A percentile compares a stretch with the other conserved stretches of the same genome.
phyloP scores from a whole-genome alignment of 495 filamentous ascomycete species.

The Achaetomiella virescens region DNA sequence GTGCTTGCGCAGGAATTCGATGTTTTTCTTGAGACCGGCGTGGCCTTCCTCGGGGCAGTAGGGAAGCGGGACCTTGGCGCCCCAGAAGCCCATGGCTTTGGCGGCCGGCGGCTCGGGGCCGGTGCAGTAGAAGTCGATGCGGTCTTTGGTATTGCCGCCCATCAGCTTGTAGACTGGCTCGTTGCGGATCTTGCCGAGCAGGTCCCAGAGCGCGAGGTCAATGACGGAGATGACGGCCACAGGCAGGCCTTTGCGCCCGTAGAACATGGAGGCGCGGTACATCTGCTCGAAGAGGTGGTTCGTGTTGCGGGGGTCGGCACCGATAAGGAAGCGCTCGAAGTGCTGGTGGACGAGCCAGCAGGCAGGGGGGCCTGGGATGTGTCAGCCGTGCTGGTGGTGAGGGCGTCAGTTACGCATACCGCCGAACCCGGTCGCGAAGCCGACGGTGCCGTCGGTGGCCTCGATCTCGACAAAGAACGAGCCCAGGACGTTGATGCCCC shows the following conservation, averaged over 20 bases:
- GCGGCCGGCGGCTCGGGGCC: slow-evolving; percentile 74
- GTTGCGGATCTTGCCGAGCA: slow-evolving; percentile 79
- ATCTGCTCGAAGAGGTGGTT: slow-evolving; percentile 90
- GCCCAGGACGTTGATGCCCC: slow-evolving; percentile 92
- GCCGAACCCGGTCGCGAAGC: slow-evolving; percentile 89
- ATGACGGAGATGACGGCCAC: slow-evolving; percentile 90
- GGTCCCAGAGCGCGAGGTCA: slow-evolving; percentile 86
- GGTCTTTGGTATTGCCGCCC: slow-evolving; percentile 72
- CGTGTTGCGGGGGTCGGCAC: slow-evolving; percentile 79
- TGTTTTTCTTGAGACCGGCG: slow-evolving; percentile 75
- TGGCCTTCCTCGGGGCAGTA: slow-evolving; percentile 82
- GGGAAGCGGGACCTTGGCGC: slow-evolving; percentile 81
- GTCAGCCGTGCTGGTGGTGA: not conserved
- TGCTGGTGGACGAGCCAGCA: slow-evolving; percentile 91
- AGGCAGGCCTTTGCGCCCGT: slow-evolving; percentile 84
- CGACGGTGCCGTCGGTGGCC: slow-evolving; percentile 79
- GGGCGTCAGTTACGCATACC: slow-evolving; percentile 38
- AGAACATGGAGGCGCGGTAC: slow-evolving; percentile 93
- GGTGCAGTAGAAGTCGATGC: slow-evolving; percentile 89
- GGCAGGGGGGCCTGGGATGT: slow-evolving; percentile 61
- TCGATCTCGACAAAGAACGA: slow-evolving; percentile 93
- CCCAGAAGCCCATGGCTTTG: slow-evolving; percentile 78
- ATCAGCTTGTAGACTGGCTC: slow-evolving; percentile 95
- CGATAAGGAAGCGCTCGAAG: slow-evolving; percentile 84
- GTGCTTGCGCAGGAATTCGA: slow-evolving; percentile 79